These are phyloP conservation scores for Trichoderma atroviride DNA, from an alignment of 2,329 filamentous ascomycete species.

Conservation along the genomic window DNA sequence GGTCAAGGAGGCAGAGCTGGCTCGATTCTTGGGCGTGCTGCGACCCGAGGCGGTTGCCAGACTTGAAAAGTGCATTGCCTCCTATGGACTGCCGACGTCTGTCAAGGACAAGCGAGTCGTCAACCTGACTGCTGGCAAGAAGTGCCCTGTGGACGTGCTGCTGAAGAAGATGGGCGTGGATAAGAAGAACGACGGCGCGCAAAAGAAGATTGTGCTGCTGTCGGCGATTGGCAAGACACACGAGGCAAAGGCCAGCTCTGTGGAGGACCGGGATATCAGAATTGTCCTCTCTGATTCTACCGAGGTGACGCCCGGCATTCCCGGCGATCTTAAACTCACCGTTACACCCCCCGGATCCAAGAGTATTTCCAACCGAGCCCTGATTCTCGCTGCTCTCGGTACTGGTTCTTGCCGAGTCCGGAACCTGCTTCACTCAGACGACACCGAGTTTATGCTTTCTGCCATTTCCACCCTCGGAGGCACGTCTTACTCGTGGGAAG, in stretches of 20 bases:
- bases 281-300: constrained; percentile 81
- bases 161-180: constrained; percentile 95
- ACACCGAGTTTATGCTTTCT: constrained; percentile 95
- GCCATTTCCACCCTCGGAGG: constrained; percentile 84
- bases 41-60: constrained; percentile 86
- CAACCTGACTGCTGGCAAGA: constrained; percentile 81
- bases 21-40: constrained; percentile 83
- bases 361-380: constrained; percentile 93
- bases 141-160: constrained; percentile 82
- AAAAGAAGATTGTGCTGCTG: constrained; percentile 94
- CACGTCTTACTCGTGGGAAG: constrained; percentile 90
- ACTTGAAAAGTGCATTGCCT: constrained; percentile 89
- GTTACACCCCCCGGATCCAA: constrained; percentile 94
- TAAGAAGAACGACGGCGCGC: constrained; percentile 95
- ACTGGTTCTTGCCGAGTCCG: constrained; percentile 83
- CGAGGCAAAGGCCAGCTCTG: constrained; percentile 84
- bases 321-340: constrained; percentile 65
- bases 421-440: constrained; percentile 93
- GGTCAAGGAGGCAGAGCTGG: constrained; percentile 95
- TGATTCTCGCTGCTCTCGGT: constrained; percentile 90
- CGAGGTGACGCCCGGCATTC: constrained; percentile 71
- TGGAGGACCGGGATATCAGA: constrained; percentile 82
- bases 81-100: constrained; percentile 86
- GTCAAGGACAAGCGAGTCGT: constrained; percentile 80
- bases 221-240: constrained; percentile 86